Evolutionary conservation across 495 filamentous ascomycete genomes (phyloP).

Genomic region (Aspergillus biplanus): DNA sequence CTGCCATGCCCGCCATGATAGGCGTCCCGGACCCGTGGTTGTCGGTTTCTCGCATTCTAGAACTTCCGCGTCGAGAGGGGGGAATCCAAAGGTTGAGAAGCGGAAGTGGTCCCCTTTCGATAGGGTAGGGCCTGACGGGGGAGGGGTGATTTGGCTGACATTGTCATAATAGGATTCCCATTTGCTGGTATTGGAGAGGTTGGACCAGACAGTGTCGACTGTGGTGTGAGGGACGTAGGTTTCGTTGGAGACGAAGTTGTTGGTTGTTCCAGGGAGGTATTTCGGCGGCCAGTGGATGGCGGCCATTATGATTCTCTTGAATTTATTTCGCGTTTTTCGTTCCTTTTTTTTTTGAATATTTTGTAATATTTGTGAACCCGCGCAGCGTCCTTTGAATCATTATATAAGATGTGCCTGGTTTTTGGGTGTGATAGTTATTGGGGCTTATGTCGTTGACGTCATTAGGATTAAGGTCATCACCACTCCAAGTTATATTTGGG

Average conservation of each 20-base stretch:
- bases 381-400: too few species aligned
- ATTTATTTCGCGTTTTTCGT: too few species aligned
- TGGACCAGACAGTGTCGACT: conserved; percentile 9
- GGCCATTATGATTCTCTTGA: conserved; percentile 1
- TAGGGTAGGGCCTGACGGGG: conserved; percentile 6
- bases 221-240: conserved; percentile 15
- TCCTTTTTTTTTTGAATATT: too few species aligned
- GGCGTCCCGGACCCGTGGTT: conserved; percentile 9
- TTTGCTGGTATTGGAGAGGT: conserved; percentile 8
- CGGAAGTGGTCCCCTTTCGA: conserved; percentile 12
- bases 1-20: conserved; percentile 23
- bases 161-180: conserved; percentile 24
- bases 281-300: conserved; percentile 22
- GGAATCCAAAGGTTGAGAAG: conserved; percentile 24
- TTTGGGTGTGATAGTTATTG: too few species aligned
- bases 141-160: conserved; percentile 21
- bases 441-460: too few species aligned
- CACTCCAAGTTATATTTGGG: too few species aligned
- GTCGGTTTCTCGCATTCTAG: conserved; percentile 19
- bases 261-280: conserved; percentile 23
- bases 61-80: conserved; percentile 13
- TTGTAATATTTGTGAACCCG: too few species aligned
- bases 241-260: conserved; percentile 29
- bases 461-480: too few species aligned
- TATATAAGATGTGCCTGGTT: too few species aligned